A percentile compares a stretch with the other conserved stretches of the same genome.
phyloP scores from a whole-genome alignment of 306 rosid genomes.

The Begonia fuchsioides region DNA sequence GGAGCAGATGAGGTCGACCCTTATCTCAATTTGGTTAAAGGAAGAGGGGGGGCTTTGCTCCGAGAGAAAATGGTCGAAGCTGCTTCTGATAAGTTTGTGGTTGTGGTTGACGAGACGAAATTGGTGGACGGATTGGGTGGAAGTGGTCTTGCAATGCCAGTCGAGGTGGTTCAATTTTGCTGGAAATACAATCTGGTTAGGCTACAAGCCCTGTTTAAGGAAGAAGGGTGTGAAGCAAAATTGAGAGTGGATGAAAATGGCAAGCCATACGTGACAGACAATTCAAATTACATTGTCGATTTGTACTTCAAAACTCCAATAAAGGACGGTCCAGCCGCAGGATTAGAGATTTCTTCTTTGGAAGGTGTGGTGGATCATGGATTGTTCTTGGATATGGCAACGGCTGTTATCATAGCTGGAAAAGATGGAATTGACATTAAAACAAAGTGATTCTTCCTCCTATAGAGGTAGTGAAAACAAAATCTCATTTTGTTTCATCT shows the following conservation, averaged over 20 bases:
- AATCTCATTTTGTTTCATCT: no score
- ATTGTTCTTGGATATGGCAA: conserved; percentile 77
- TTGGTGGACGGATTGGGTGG: conserved; percentile 53
- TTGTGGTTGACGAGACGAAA: conserved; percentile 75
- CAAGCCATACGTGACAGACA: conserved; percentile 57
- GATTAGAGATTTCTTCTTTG: conserved; percentile 48
- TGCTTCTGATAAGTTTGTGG: conserved; percentile 51
- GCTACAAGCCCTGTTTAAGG: conserved; percentile 33
- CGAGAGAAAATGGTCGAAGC: conserved; percentile 82
- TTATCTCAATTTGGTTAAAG: conserved; percentile 52
- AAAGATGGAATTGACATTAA: conserved; percentile 59
- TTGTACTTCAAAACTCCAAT: conserved; percentile 48
- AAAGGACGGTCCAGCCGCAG: conserved; percentile 63
- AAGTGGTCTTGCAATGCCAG: conserved; percentile 74
- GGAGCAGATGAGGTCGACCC: conserved; percentile 94
- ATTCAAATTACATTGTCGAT: conserved; percentile 59
- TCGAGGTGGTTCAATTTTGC: conserved; percentile 60
- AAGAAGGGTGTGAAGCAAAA: conserved; percentile 56
- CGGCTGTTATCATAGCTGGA: conserved; percentile 76
- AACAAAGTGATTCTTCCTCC: conserved; percentile 20
- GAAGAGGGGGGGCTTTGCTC: conserved; percentile 75
- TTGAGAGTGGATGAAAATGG: conserved; percentile 28
- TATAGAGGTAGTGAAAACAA: not conserved
- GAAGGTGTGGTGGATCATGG: conserved; percentile 90
- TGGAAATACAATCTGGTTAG: conserved; percentile 53